A percentile compares a stretch with the other conserved stretches of the same genome.
phyloP scores from a whole-genome alignment of 257 asterid species.

The Cynanchum wilfordii region DNA sequence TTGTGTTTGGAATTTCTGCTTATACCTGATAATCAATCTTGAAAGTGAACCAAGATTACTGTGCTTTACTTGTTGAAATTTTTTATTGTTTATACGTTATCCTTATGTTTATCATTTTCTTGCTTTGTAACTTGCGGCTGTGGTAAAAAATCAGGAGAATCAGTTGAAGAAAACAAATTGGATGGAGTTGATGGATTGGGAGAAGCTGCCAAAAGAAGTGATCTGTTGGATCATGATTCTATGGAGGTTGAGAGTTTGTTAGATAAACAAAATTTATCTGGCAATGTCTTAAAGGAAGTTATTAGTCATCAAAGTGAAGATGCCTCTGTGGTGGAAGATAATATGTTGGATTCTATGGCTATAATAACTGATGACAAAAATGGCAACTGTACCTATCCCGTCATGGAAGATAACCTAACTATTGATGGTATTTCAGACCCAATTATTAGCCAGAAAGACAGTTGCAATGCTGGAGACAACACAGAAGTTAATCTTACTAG shows the following conservation, averaged over 20 bases:
- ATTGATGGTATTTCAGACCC: constrained; percentile 20
- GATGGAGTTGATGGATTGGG: constrained; percentile 13
- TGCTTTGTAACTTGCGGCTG: constrained; percentile 20
- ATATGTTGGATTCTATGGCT: constrained; percentile 17
- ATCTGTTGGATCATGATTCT: constrained; percentile 18
- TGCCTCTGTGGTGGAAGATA: constrained; percentile 17
- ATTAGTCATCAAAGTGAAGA: constrained; percentile 13
- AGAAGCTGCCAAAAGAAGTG: constrained; percentile 20
- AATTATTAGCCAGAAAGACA: constrained; percentile 25
- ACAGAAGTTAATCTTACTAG: constrained; percentile 30
- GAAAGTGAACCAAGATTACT: not conserved
- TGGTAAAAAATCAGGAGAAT: constrained; percentile 14
- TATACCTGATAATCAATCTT: not conserved
- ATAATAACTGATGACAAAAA: constrained; percentile 15
- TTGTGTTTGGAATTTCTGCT: not conserved
- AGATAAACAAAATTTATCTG: constrained; percentile 25
- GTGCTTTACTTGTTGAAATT: not conserved
- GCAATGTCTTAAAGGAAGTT: constrained; percentile 21
- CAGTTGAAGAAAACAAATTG: not conserved
- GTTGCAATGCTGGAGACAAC: constrained; percentile 16
- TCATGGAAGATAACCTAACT: constrained; percentile 24
- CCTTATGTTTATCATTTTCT: too few relatives aligned
- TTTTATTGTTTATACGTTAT: not conserved
- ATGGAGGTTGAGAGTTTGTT: constrained; percentile 22
- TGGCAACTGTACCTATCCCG: constrained; percentile 19